Conservation (phyloP, 495 filamentous ascomycete species). For the Hyaloscypha bicolor region DNA sequence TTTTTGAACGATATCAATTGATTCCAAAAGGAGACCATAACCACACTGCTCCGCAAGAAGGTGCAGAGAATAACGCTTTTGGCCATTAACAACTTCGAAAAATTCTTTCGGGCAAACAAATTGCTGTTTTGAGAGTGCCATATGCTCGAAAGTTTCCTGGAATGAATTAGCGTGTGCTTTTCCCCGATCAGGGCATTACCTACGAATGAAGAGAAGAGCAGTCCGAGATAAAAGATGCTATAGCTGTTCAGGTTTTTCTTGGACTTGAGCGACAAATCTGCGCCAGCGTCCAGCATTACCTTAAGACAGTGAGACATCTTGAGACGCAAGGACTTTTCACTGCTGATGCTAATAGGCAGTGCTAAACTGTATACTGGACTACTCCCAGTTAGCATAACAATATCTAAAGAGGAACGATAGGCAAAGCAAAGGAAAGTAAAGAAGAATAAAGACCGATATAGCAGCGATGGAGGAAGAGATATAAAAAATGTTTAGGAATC, state of each 20-base stretch:
- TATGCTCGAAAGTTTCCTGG: constrained; percentile 14
- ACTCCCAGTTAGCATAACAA: constrained; percentile 4
- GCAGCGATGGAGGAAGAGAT: constrained; percentile 5
- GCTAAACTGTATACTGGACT: constrained; percentile 11
- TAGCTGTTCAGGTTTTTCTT: background rate
- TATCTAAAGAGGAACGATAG: constrained; percentile 11
- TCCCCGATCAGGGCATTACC: constrained; percentile 3
- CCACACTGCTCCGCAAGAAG: constrained; percentile 14
- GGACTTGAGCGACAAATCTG: constrained; percentile 16
- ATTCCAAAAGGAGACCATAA: background rate
- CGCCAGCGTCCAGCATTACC: constrained; percentile 20
- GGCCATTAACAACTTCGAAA: constrained; percentile 4
- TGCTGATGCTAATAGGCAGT: background rate
- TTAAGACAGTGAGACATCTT: constrained; percentile 11
- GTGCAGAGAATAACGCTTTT: constrained; percentile 4
- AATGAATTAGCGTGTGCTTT: constrained; percentile 11
- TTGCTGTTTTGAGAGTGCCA: constrained; percentile 6
- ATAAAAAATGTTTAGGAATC: constrained; percentile 9
- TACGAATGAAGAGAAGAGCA: constrained; percentile 12
- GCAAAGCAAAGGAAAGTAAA: constrained; percentile 6
- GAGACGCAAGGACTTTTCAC: background rate
- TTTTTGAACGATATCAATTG: constrained; percentile 20
- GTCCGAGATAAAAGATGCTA: constrained; percentile 5
- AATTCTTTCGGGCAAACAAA: constrained; percentile 10
- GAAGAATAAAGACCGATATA: background rate